Evolutionary conservation across 179 eudicot species (phyloP).

Genomic region (Silene coronaria): DNA sequence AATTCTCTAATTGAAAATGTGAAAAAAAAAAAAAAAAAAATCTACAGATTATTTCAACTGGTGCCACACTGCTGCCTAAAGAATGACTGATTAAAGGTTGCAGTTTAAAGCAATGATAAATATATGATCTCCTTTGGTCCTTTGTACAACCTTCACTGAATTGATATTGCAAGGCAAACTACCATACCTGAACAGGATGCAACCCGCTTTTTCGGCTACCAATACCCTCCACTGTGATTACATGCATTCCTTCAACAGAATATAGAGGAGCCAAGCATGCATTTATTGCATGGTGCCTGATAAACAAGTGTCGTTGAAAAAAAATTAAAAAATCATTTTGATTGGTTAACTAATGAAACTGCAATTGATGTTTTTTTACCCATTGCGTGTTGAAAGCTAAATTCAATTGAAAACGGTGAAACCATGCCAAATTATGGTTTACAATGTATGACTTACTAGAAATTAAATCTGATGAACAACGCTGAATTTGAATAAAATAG

Average conservation of each 20-base stretch:
- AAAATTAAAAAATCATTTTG: background rate
- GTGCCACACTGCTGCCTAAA: background rate
- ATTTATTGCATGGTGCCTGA: conserved; percentile 87
- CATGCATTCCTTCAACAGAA: conserved; percentile 98
- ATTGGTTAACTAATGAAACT: background rate
- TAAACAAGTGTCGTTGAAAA: conserved; percentile 10
- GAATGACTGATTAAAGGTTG: background rate
- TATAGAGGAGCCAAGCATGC: conserved; percentile 98
- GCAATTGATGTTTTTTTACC: background rate
- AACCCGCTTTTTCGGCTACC: conserved; percentile 72
- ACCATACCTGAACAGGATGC: conserved; percentile 94
- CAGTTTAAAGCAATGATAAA: background rate
- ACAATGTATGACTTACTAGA: background rate
- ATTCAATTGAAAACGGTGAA: background rate
- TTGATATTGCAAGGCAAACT: conserved; percentile 3
- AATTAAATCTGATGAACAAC: conserved; percentile 2
- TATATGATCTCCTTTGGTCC: background rate
- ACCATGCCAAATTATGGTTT: conserved; percentile 2
- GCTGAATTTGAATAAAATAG: background rate
- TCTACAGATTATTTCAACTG: too few relatives aligned
- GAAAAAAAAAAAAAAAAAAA: too few relatives aligned
- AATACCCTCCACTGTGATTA: conserved; percentile 91
- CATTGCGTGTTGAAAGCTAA: background rate
- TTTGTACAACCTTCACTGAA: background rate
- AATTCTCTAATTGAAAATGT: too few relatives aligned